Conservation (phyloP, 306 rosid species). For the Glycine latifolia region DNA sequence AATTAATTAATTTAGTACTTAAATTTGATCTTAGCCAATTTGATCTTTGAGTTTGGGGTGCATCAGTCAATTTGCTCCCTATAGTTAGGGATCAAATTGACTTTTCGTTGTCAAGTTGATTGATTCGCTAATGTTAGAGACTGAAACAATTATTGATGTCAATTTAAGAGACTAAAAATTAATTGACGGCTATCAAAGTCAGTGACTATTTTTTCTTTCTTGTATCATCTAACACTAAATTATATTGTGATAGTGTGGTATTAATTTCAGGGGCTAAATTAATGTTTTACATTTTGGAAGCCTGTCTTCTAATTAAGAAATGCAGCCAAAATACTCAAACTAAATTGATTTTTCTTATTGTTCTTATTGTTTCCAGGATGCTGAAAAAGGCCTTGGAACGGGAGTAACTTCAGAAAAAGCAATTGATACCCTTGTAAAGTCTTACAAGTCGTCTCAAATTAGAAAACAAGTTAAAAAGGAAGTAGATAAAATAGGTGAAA, state of each 20-base stretch:
- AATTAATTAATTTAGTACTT: neutral
- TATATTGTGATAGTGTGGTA: neutral
- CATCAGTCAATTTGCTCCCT: too few species aligned
- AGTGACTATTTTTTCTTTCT: neutral
- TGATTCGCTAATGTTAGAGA: neutral
- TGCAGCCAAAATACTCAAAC: conserved; percentile 2
- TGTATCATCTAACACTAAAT: neutral
- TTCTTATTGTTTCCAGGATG: conserved; percentile 44
- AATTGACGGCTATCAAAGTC: neutral
- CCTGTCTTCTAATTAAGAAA: neutral
- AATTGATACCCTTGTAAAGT: conserved; percentile 50
- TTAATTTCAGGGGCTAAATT: neutral
- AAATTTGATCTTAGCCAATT: too few species aligned
- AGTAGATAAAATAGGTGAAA: conserved; percentile 49
- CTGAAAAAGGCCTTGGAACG: conserved; percentile 51
- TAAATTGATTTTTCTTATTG: neutral
- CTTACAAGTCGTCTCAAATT: conserved; percentile 51
- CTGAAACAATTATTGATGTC: neutral
- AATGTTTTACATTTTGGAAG: neutral
- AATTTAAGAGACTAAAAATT: too few species aligned
- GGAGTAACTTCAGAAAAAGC: conserved; percentile 54
- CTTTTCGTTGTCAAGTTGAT: neutral
- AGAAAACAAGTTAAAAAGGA: conserved; percentile 49
- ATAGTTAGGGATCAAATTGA: neutral
- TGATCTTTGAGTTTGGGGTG: too few species aligned